Evolutionary conservation across 495 filamentous ascomycete genomes (phyloP).

Genomic region (Aspergillus incahuasiensis): DNA sequence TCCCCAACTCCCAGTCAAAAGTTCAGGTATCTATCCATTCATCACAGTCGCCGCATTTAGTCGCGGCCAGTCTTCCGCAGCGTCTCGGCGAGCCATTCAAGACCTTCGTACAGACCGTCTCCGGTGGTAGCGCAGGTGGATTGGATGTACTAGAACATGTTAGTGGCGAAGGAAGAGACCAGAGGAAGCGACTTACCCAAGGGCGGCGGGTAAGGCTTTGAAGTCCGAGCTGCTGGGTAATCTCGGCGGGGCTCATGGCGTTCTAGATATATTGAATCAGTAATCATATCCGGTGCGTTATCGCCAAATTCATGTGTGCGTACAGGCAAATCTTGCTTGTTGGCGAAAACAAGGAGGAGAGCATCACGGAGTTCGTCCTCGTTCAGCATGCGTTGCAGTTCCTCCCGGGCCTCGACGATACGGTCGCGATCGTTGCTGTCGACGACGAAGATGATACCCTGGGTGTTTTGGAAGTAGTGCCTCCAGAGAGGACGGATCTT

Average conservation of each 20-base stretch:
- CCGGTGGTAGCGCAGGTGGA: conserved; percentile 98
- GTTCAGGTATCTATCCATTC: conserved; percentile 40
- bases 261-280: conserved; percentile 54
- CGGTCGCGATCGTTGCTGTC: conserved; percentile 99
- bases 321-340: conserved; percentile 99
- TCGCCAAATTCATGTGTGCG: conserved; percentile 26
- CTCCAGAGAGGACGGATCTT: conserved; percentile 99
- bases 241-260: conserved; percentile 98
- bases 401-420: conserved; percentile 97
- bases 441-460: conserved; percentile 99
- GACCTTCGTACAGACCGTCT: conserved; percentile 99
- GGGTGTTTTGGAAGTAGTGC: conserved; percentile 99
- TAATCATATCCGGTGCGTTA: conserved; percentile 12
- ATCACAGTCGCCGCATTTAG: conserved; percentile 48
- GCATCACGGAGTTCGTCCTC: conserved; percentile 99
- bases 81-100: conserved; percentile 96
- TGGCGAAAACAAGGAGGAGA: conserved; percentile 96
- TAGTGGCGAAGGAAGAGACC: not conserved
- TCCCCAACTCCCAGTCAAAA: conserved; percentile 42
- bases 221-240: conserved; percentile 99
- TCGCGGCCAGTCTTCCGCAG: conserved; percentile 86
- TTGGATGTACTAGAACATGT: conserved; percentile 82
- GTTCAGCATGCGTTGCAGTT: conserved; percentile 99
- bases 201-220: conserved; percentile 96
- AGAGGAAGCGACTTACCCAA: conserved; percentile 68